Evolutionary conservation across 1,139 yeast genomes (phyloP), one percentile per base, ranked within the genome.

Genomic region (Yamadazyma sp.): DNA sequence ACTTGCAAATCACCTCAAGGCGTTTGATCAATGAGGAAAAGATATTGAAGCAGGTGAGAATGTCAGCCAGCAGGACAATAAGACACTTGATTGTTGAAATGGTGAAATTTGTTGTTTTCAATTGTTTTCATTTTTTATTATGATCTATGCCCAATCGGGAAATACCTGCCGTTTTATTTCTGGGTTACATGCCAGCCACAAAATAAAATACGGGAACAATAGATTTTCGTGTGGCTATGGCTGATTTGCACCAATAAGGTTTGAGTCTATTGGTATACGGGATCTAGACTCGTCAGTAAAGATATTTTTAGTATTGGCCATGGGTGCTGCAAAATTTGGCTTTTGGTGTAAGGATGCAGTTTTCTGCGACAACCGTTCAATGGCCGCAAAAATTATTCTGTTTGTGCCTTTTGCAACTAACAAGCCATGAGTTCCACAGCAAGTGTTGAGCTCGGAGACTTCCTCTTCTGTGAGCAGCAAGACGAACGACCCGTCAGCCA

Each of bases 41-140:
- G 31, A 23, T 21, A 39, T 35, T 39, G 35, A 33, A 25, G 28
- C 27, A 35, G 27, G 23, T 33, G 8, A 31, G 37, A 34, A 34
- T 29, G 34, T 34, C 16, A 18, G 22, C 20, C 24, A 18, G 22
- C 29, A 15, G 17, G 29, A 39, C 42, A 39, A 39, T 39, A 30
- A 6, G 17, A 38, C 40, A 33, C 33, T 22, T 13, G 8, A 31
- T 12, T 4, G 3, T 12, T 16, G 25, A 7, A 15, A 9, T 24
- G n/a, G 20, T 31, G 30, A 33, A 25, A 26, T 26, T 26, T 25
- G 35, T 33, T 33, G 35, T 26, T 20, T 31, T n/a, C 23, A n/a
- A 29, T 29, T 29, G 31, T 29, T 29, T 33, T 33, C 31, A 26
- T 33, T n/a, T n/a, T 13, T 20, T 33, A 20, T 33, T 33, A 16